Evolutionary conservation across 1,284 basidiomycete species (phyloP).

Genomic region (Bothia castanella): DNA sequence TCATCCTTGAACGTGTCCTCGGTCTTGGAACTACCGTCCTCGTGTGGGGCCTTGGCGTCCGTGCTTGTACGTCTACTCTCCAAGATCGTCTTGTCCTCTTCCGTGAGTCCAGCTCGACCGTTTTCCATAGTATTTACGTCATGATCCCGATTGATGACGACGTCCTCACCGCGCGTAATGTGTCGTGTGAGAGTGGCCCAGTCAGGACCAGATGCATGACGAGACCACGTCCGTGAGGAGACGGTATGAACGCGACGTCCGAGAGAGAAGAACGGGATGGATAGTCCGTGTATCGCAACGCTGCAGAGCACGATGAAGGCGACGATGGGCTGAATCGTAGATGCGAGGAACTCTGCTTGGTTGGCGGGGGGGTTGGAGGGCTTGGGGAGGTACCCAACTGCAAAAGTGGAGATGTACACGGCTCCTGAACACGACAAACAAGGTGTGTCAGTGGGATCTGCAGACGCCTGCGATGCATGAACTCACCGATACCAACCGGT

Average conservation of each 20-base stretch:
- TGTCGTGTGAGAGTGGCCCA: constrained; percentile 79
- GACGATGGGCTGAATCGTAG: constrained; percentile 84
- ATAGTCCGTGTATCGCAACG: constrained; percentile 83
- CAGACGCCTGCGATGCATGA: background rate
- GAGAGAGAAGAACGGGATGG: constrained; percentile 90
- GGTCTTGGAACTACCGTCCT: constrained; percentile 15
- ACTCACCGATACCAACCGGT: constrained; percentile 81
- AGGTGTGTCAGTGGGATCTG: constrained; percentile 1
- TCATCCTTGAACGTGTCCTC: constrained; percentile 17
- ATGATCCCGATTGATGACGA: constrained; percentile 71
- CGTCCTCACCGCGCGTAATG: constrained; percentile 63
- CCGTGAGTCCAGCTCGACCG: constrained; percentile 37
- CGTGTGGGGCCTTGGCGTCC: background rate
- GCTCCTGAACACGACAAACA: constrained; percentile 47
- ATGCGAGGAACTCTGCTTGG: constrained; percentile 64
- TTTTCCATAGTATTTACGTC: constrained; percentile 52
- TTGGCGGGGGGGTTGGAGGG: constrained; percentile 51
- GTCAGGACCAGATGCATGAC: constrained; percentile 54
- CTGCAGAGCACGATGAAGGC: constrained; percentile 90
- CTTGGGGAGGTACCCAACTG: constrained; percentile 63
- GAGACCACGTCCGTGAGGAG: constrained; percentile 76
- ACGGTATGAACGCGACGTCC: constrained; percentile 86
- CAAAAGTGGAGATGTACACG: constrained; percentile 88
- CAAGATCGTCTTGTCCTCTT: constrained; percentile 34
- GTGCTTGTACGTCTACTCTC: constrained; percentile 27